Evolutionary conservation across 106 monocot genomes (phyloP).

Genomic region (Allium cepa): DNA sequence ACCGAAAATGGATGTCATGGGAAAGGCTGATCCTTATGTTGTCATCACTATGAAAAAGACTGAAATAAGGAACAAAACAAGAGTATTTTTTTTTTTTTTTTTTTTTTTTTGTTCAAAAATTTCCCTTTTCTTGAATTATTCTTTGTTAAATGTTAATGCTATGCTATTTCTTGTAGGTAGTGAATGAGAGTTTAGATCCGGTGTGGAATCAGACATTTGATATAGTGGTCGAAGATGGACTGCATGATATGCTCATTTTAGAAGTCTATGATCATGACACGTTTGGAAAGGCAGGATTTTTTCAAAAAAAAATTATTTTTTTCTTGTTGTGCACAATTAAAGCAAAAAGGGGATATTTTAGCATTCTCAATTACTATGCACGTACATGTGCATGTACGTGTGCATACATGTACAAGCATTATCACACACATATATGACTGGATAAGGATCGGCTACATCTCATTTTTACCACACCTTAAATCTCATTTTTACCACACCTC

Average conservation of each 20-base stretch:
- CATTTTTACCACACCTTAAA: no score
- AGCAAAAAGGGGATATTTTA: not conserved
- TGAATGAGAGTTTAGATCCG: constrained; percentile 84
- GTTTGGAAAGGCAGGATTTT: constrained; percentile 4
- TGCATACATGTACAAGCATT: not conserved
- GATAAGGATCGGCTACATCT: no score
- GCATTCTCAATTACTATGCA: no score
- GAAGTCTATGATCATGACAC: constrained; percentile 62
- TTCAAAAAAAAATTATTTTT: not conserved
- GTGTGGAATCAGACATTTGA: constrained; percentile 98
- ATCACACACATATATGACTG: not conserved
- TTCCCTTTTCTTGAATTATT: no score
- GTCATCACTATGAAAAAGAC: constrained; percentile 80
- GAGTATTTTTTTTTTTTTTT: constrained; percentile 36
- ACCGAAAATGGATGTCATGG: constrained; percentile 84
- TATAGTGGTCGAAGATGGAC: constrained; percentile 94
- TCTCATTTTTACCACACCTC: no score
- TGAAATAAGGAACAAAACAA: constrained; percentile 77
- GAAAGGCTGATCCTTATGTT: constrained; percentile 92
- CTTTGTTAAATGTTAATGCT: not conserved
- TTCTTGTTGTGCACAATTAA: not conserved
- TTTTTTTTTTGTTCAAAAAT: no score
- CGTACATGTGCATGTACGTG: no score
- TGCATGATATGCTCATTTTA: constrained; percentile 97
- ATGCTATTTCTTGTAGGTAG: constrained; percentile 55